A percentile compares a stretch with the other conserved stretches of the same genome.
phyloP scores from a whole-genome alignment of 176 grass and related monocot species.

The barley (Hordeum vulgare) region DNA sequence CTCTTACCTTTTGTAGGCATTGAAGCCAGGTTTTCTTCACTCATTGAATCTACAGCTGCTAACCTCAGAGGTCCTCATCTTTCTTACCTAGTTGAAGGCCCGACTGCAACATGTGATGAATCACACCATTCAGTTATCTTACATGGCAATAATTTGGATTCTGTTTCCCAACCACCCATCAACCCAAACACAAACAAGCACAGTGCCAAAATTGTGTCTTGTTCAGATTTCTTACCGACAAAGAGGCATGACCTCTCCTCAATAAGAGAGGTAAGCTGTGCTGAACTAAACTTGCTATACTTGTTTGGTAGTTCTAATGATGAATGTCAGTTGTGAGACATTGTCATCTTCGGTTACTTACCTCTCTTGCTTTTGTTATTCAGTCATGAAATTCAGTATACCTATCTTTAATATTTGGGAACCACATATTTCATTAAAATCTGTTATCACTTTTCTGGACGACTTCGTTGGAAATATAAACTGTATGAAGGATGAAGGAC shows the following conservation, averaged over 20 bases:
- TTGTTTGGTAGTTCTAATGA: not conserved
- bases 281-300: not conserved
- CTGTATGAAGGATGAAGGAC: not conserved
- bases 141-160: slow-evolving; percentile 41
- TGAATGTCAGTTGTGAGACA: not conserved
- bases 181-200: not conserved
- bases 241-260: slow-evolving; percentile 32
- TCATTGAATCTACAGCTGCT: slow-evolving; percentile 42
- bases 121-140: slow-evolving; percentile 44
- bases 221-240: slow-evolving; percentile 55
- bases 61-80: slow-evolving; percentile 61
- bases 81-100: slow-evolving; percentile 66
- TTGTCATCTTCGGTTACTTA: slow-evolving; percentile 2
- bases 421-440: not conserved
- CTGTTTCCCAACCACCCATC: slow-evolving; percentile 2
- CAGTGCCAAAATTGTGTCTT: slow-evolving; percentile 35
- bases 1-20: slow-evolving; percentile 36
- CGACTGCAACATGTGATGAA: slow-evolving; percentile 28
- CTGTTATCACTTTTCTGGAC: not conserved
- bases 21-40: slow-evolving; percentile 44
- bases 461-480: slow-evolving; percentile 1
- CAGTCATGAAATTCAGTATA: not conserved
- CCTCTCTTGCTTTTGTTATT: slow-evolving; percentile 6
- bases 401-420: not conserved
- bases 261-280: slow-evolving; percentile 63